Base-by-base conservation (phyloP, 306 rosid genomes). In the Rosa persica region DNA sequence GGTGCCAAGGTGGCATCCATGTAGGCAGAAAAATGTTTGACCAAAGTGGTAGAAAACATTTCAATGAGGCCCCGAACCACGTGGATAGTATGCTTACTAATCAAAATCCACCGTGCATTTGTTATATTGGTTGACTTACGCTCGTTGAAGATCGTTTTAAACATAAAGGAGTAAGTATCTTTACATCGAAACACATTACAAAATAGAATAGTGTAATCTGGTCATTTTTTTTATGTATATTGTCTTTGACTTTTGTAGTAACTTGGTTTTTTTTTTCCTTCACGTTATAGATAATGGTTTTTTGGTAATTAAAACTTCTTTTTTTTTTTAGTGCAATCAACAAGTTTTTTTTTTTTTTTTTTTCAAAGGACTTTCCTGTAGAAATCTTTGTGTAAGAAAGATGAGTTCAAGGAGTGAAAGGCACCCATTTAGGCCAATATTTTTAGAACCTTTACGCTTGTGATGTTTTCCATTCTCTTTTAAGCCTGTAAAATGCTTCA, bases 401-500 rank as follows among this genome's bases (percentile, higher is more conserved):
- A 36, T 38, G 70, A 38, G 46, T 66, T 17, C 46, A 39, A 17
- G 70, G 25, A 66, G 70, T 66, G 70, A 1, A 66, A 36, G 47
- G 47, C 47, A 66, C 47, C 44, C 70, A 66, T 38, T 38, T 13
- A 38, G 47, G 25, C 40, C 40, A 12, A 62, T 30, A 5, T 66
- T 66, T 36, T 12, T 36, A 20, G 13, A 66, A 39, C 25, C 47
- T 1, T 66, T 36, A 66, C 70, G 70, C 46, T 16, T 66, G 47
- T 38, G 47, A 38, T 25, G 40, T 7, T 36, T 30, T 62, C 19
- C 19, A 62, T 27, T 30, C 68, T 12, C n/a, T 66, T 66, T 65
- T 16, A 66, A 66, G 70, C 46, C 70, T 27, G 43, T 34, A n/a
- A 38, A 66, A 66, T 66, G 70, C 70, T 66, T 66, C 40, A 66